These are phyloP conservation scores for Podaxis sp. DNA, from an alignment of 768 basidiomycete genomes.

Conservation along the genomic window DNA sequence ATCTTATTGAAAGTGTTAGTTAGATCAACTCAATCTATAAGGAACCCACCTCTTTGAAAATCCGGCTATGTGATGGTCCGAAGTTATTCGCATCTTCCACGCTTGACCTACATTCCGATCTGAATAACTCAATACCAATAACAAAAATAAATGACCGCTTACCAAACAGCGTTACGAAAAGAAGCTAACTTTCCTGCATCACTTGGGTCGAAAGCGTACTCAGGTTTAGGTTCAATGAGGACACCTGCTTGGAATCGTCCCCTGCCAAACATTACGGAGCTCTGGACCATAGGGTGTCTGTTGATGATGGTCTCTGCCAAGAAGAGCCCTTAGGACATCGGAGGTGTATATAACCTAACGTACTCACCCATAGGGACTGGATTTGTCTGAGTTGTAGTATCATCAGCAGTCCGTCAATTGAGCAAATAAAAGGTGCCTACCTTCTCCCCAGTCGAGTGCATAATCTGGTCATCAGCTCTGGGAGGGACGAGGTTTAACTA, in stretches of 20 bases:
- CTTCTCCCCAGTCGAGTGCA: conserved; percentile 43
- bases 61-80: conserved; percentile 43
- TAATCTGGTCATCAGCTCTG: conserved; percentile 42
- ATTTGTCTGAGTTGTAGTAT: conserved; percentile 30
- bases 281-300: conserved; percentile 26
- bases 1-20: conserved; percentile 29
- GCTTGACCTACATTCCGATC: conserved; percentile 30
- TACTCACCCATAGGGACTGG: conserved; percentile 33
- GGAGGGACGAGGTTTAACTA: conserved; percentile 21
- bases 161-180: conserved; percentile 14
- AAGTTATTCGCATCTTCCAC: conserved; percentile 39
- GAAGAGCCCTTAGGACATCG: conserved; percentile 8
- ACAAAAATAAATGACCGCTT: background rate
- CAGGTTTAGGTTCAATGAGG: conserved; percentile 28
- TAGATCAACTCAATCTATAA: background rate
- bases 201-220: conserved; percentile 11
- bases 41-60: conserved; percentile 43
- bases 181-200: background rate
- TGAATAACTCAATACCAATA: background rate
- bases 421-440: conserved; percentile 20
- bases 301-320: conserved; percentile 37
- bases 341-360: conserved; percentile 5
- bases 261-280: conserved; percentile 39
- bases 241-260: conserved; percentile 36
- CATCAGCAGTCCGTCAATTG: background rate